Evolutionary conservation across 2,329 filamentous ascomycete species (phyloP).

Genomic region (Cadophora malorum): DNA sequence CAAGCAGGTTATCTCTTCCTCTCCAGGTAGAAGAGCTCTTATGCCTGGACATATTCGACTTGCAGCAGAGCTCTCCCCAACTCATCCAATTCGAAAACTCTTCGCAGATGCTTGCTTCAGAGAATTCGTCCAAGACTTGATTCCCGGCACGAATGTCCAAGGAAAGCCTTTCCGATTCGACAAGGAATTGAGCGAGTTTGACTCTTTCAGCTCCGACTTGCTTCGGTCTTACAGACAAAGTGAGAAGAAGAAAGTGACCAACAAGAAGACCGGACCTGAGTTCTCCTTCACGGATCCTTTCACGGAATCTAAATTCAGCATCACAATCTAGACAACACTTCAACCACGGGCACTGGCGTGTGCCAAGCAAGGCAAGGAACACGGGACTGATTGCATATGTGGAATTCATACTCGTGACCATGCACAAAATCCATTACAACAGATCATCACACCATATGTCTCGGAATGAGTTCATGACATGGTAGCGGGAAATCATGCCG

Average conservation of each 20-base stretch:
- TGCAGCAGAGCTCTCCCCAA: conserved; percentile 11
- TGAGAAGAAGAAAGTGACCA: neutral
- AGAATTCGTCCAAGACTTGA: conserved; percentile 9
- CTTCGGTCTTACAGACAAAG: conserved; percentile 17
- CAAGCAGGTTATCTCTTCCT: neutral
- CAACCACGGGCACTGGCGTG: neutral
- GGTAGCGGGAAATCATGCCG: too few relatives aligned
- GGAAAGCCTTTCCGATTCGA: conserved; percentile 23
- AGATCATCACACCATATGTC: too few relatives aligned
- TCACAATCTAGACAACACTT: neutral
- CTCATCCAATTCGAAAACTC: conserved; percentile 22
- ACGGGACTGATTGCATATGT: neutral
- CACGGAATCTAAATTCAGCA: neutral
- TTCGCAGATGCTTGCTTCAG: conserved; percentile 24
- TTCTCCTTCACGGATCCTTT: conserved; percentile 6
- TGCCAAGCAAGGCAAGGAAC: neutral
- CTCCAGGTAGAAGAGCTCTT: conserved; percentile 4
- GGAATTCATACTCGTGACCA: neutral
- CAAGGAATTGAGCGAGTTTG: conserved; percentile 25
- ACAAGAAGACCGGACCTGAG: neutral
- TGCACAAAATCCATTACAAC: neutral
- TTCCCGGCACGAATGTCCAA: neutral
- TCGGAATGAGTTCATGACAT: too few relatives aligned
- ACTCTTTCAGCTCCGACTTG: conserved; percentile 27
- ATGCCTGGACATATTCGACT: conserved; percentile 22